Conservation (phyloP, 176 grass and related monocot genomes). For the Pontederia paniculata region DNA sequence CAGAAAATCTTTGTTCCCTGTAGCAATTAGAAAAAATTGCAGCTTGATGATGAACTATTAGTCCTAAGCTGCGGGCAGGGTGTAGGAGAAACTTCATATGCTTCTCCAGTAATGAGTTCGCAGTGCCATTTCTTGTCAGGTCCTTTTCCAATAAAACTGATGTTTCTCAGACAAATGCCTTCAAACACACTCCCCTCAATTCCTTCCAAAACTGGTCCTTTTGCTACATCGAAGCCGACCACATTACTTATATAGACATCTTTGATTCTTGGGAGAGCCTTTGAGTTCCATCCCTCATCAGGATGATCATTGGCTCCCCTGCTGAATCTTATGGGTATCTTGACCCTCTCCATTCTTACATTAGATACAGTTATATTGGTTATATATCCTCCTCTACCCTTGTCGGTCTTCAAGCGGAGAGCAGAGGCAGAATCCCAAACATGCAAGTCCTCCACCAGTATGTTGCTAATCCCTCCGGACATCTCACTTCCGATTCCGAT, state of each 20-base stretch:
- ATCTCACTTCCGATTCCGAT: constrained; percentile 86
- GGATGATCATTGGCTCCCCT: constrained; percentile 52
- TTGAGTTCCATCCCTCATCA: constrained; percentile 32
- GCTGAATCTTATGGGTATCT: constrained; percentile 76
- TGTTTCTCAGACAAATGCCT: constrained; percentile 57
- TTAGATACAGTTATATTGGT: constrained; percentile 54
- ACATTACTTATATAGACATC: constrained; percentile 27
- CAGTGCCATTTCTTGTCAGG: constrained; percentile 45
- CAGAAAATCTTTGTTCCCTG: too few relatives aligned
- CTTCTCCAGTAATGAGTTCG: constrained; percentile 59
- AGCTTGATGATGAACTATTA: constrained; percentile 43
- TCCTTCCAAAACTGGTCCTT: constrained; percentile 49
- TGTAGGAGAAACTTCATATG: constrained; percentile 44
- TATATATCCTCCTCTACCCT: constrained; percentile 70
- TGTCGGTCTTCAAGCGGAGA: constrained; percentile 55
- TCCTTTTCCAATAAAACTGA: constrained; percentile 38
- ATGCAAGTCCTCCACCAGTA: constrained; percentile 44
- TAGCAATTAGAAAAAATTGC: not conserved
- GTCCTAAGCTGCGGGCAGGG: constrained; percentile 51
- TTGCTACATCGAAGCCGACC: too few relatives aligned
- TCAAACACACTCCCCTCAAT: constrained; percentile 48
- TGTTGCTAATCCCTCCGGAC: constrained; percentile 68
- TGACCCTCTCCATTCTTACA: constrained; percentile 61
- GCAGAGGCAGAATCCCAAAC: constrained; percentile 65
- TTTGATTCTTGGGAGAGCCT: constrained; percentile 38